Evolutionary conservation across 768 basidiomycete genomes (phyloP), one percentile per base, ranked within the genome.

Genomic region (Podaxis sp.): DNA sequence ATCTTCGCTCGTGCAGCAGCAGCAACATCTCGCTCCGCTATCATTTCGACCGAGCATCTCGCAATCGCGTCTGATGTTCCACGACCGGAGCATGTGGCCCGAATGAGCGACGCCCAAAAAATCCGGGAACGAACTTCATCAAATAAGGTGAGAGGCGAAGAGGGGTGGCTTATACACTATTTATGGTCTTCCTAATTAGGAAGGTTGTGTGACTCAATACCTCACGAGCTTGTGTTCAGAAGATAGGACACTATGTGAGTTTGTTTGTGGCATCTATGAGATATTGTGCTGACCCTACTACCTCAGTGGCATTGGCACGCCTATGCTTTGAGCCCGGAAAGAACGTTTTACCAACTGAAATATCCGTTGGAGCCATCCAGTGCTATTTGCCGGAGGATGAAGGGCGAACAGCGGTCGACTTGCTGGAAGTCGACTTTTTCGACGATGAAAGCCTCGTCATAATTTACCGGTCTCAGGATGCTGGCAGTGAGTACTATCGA

Each of bases 341-440:
- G 27, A 38, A 49, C 46, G 36, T 40, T n/a, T 55, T 71, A 65
- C 77, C 77, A 63, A 72, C 74, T 68, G 73, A 78, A 65, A 76
- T 87, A 69, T 75, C 77, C 53, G 72, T 87, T 65, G 81, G 76
- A 66, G 70, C 88, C 73, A 76, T 88, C 50, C 82, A 86, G 71
- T 85, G 85, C 75, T 74, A 74, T 71, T 72, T 83, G 68, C 76
- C 70, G 61, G 74, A 70, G 71, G 79, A 77, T 72, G 77, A 73
- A 64, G 75, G 66, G 50, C 66, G 67, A 66, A 69, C 63, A 59
- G 76, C 78, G 66, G 72, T 86, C 68, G 80, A 86, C 63, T 67
- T 91, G 50, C 71, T 91, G 70, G 87, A 88, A 68, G 81, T 77
- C 47, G 88, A 91, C 59, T 93, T 93, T 75, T 91, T 94, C 73